Evolutionary conservation across 139 green algal species (phyloP).

Genomic region (Axilococcus clingmanii): DNA sequence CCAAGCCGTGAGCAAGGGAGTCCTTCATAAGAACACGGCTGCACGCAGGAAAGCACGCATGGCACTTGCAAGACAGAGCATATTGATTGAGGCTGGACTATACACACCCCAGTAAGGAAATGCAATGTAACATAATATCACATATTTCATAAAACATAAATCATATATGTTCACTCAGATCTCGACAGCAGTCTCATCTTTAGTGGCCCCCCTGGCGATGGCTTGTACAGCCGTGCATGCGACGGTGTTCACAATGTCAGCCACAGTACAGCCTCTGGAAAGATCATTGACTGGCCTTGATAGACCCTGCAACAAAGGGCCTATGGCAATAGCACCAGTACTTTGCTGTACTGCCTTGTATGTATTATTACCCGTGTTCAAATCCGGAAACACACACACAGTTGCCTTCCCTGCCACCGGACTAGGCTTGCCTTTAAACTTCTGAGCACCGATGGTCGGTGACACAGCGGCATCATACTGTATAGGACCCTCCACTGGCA

Average conservation of each 20-base stretch:
- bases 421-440: constrained; percentile 62
- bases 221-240: constrained; percentile 69
- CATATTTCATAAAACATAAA: too few species aligned
- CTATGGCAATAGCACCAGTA: constrained; percentile 71
- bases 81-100: constrained; percentile 47
- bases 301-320: constrained; percentile 80
- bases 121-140: not conserved
- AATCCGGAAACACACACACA: constrained; percentile 85
- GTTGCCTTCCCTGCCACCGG: constrained; percentile 72
- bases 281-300: constrained; percentile 88
- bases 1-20: constrained; percentile 63
- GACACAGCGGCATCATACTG: constrained; percentile 85
- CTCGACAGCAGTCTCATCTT: too few species aligned
- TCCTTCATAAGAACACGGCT: constrained; percentile 76
- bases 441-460: constrained; percentile 50
- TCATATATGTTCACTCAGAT: too few species aligned
- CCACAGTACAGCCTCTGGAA: constrained; percentile 76
- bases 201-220: too few species aligned
- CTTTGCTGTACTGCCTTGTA: constrained; percentile 75
- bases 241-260: constrained; percentile 87
- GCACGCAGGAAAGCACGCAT: constrained; percentile 73
- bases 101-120: constrained; percentile 34
- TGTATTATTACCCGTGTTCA: constrained; percentile 87
- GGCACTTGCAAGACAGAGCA: constrained; percentile 42
- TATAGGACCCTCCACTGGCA: constrained; percentile 66